Base-by-base conservation (phyloP, 441 rosid species). In the Bruguiera hainesii region DNA sequence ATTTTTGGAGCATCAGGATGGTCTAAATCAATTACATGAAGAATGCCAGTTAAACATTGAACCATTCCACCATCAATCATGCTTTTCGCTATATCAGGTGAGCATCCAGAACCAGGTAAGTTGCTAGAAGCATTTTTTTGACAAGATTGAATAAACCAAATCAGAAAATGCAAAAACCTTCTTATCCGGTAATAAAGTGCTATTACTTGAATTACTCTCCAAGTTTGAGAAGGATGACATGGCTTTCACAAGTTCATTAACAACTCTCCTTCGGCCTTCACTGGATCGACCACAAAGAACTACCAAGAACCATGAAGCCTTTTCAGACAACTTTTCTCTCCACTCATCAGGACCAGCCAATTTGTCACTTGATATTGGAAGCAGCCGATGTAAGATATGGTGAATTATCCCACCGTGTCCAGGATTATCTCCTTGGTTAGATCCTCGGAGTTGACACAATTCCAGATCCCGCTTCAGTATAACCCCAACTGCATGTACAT, bases 31-130 rank as follows among this genome's bases (percentile, higher is more conserved):
- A 95, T 78, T 71, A 83, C 96, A 69, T 86, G 83, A 76, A 95
- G 93, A 82, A 95, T 84, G 77, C 81, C 80, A 46, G 95, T 90
- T 53, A 95, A 73, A 79, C 87, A 89, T 72, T 77, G 89, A 59
- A 90, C 93, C 83, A 90, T 85, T 67, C 98, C 92, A 57, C 96
- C 96, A 74, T 92, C 98, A 66, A 95, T 92, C 99, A 95, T 92
- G 82, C 90, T 84, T 83, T 87, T 95, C 61, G 99, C 98, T 68
- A 95, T 88, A 68, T 95, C 99, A 18, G 97, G 93, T 13, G 97
- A 90, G 75, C 91, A 92, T 63, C 96, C 96, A 70, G 95, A 83
- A 69, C 89, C 91, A 51, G 95, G 96, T 72, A 89, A 83, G 76
- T 86, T 89, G 82, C 85, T 80, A 21, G 96, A 87, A 55, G 93